Evolutionary conservation across 2,329 filamentous ascomycete species (phyloP).

Genomic region (Arthrocladium fulminans): DNA sequence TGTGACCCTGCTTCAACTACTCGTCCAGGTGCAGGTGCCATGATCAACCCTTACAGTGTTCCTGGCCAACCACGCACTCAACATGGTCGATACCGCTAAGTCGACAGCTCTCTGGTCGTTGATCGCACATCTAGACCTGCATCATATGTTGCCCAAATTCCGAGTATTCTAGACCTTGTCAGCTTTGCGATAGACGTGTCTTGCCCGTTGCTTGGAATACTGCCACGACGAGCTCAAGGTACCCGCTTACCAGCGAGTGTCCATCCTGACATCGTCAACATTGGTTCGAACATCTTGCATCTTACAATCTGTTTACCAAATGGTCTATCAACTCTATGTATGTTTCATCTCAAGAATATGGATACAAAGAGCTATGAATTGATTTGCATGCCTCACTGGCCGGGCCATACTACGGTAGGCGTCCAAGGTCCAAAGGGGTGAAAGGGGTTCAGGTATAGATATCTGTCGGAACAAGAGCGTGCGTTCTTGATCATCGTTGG

Average conservation of each 20-base stretch:
- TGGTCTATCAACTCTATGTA: constrained; percentile 7
- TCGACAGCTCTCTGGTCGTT: constrained; percentile 12
- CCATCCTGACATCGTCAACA: constrained; percentile 8
- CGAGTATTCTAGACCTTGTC: constrained; percentile 22
- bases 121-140: constrained; percentile 19
- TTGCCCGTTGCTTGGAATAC: constrained; percentile 24
- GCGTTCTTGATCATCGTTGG: background rate
- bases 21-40: constrained; percentile 72
- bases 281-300: constrained; percentile 16
- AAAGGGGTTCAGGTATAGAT: background rate
- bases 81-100: constrained; percentile 38
- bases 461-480: background rate
- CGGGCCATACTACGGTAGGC: no score
- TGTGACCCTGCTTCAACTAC: constrained; percentile 87
- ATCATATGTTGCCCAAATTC: constrained; percentile 21
- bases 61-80: constrained; percentile 43
- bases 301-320: constrained; percentile 8
- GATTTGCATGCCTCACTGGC: constrained; percentile 1
- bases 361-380: constrained; percentile 4
- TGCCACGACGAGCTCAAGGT: constrained; percentile 11
- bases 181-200: constrained; percentile 14
- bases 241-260: constrained; percentile 1
- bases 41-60: constrained; percentile 51
- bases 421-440: background rate
- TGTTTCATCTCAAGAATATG: constrained; percentile 4